Conservation (phyloP, 2,329 filamentous ascomycete genomes). For the Aspergillus luchuensis region DNA sequence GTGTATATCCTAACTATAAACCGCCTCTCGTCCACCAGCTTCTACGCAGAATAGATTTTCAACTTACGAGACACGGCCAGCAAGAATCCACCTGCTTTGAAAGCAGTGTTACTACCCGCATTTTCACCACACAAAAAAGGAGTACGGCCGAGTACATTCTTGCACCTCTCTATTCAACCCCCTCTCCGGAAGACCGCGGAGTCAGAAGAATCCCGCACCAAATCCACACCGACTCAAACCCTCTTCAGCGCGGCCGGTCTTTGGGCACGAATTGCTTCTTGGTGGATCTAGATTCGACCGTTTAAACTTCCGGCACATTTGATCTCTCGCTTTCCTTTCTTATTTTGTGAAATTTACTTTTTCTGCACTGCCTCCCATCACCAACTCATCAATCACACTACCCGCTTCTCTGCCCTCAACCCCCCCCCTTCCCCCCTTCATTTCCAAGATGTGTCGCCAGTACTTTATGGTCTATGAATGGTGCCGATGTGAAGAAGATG, state of each 20-base stretch:
- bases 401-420: neutral
- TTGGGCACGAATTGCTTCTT: conserved; percentile 3
- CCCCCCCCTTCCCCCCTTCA: too few relatives aligned
- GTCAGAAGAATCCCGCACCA: conserved; percentile 2
- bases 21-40: neutral
- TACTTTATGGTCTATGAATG: conserved; percentile 41
- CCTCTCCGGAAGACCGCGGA: conserved; percentile 23
- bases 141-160: neutral
- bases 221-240: conserved; percentile 5
- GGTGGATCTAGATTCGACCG: neutral
- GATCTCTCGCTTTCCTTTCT: neutral
- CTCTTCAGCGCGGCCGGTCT: neutral
- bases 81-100: neutral
- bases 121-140: neutral
- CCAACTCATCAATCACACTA: neutral
- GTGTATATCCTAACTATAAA: neutral
- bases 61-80: conserved; percentile 1
- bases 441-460: conserved; percentile 38
- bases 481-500: conserved; percentile 43
- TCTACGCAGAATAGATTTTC: neutral
- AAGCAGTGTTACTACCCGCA: neutral
- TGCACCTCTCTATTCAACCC: neutral
- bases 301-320: neutral
- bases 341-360: neutral
- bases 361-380: neutral